Conservation (phyloP, 768 basidiomycete species). For the Obba rivulosa region DNA sequence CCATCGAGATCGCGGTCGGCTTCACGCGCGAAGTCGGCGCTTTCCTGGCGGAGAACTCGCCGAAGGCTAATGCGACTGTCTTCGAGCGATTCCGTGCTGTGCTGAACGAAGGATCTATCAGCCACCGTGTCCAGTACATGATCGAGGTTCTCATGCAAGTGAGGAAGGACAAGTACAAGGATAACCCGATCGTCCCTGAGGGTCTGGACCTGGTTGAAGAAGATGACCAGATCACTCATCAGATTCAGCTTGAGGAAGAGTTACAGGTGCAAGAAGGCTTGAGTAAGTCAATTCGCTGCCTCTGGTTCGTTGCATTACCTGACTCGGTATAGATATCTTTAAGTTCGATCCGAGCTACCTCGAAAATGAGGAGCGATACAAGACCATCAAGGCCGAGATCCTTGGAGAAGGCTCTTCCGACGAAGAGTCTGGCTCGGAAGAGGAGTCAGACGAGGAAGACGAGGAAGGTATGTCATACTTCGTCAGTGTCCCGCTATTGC, state of each 20-base stretch:
- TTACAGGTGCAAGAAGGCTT: constrained; percentile 90
- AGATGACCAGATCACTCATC: constrained; percentile 96
- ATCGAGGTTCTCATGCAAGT: constrained; percentile 99
- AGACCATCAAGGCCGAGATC: constrained; percentile 87
- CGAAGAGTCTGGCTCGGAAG: constrained; percentile 54
- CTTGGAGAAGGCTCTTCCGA: constrained; percentile 84
- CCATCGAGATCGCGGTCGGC: constrained; percentile 96
- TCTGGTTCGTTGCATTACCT: neutral
- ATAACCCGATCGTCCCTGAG: constrained; percentile 91
- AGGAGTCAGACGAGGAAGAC: constrained; percentile 44
- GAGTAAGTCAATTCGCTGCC: constrained; percentile 49
- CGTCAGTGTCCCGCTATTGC: too few relatives aligned
- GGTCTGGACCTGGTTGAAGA: constrained; percentile 96
- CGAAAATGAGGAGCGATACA: constrained; percentile 94
- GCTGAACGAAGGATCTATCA: constrained; percentile 90
- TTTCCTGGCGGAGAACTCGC: constrained; percentile 87
- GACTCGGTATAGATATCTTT: constrained; percentile 69
- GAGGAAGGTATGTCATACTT: constrained; percentile 41
- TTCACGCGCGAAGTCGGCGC: constrained; percentile 98
- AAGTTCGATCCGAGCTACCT: constrained; percentile 85
- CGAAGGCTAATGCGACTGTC: constrained; percentile 91
- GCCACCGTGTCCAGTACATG: constrained; percentile 98
- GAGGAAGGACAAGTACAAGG: constrained; percentile 98
- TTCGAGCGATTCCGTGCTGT: constrained; percentile 97
- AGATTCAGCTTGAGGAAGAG: constrained; percentile 89